Base-by-base conservation (phyloP, 2,329 filamentous ascomycete species). In the Trichoderma endophyticum region DNA sequence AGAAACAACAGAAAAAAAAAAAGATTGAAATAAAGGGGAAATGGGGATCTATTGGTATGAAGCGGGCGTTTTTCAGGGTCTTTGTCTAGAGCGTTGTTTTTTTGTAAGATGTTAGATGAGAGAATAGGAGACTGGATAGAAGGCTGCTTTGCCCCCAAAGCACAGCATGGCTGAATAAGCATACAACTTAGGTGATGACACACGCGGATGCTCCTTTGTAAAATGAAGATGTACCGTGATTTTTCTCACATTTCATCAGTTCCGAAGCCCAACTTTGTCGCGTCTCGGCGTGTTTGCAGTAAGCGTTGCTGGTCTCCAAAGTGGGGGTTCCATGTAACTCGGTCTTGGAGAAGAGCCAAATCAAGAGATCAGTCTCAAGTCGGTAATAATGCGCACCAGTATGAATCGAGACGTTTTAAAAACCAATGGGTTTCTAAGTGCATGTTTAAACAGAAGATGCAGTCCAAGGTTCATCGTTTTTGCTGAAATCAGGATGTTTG, bases 11-110 rank as follows among this genome's bases (percentile, higher is more conserved):
- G 21, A 21, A 21, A 34, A 14, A 21, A 15, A n/a, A 21, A 32
- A 43, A 4, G 0, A 9, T 11, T 7, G 15, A 14, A 6, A 15
- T 36, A 36, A 36, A 36, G 48, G 21, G 48, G 21, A 24, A 62
- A 15, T 2, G 11, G 24, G 5, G 24, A 15, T 61, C 8, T 28
- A 9, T 28, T 32, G 28, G 24, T 34, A 39, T 54, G 12, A 28
- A 70, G 66, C 66, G 36, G 68, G 68, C 59, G 68, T 71, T 71
- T 36, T 54, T 28, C 30, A 32, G 28, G 21, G 18, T 36, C 26
- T 32, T 60, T 34, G n/a, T n/a, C n/a, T 14, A 7, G 6, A 32
- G 28, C 32, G 39, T 11, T 59, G 36, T 21, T 68, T 68, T 26
- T 54, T 43, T 32, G 56, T 59, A 60, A 34, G 18, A 60, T 34